These are phyloP conservation scores for Cryptococcus sp. DNA, from an alignment of 1,284 basidiomycete genomes.

Conservation along the genomic window DNA sequence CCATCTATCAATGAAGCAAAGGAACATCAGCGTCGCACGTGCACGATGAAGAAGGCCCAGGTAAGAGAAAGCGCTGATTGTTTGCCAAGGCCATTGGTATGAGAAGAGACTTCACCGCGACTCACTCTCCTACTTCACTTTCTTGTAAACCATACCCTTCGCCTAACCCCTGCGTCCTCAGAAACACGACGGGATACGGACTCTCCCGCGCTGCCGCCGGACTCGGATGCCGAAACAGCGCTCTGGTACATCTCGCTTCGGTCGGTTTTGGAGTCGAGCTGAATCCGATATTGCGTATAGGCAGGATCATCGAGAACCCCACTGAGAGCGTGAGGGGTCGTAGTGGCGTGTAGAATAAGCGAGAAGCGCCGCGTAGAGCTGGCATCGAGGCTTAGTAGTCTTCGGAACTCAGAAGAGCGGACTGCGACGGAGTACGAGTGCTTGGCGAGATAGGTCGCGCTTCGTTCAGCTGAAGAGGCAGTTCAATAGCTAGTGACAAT, in stretches of 20 bases:
- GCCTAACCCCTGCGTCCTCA: conserved; percentile 24
- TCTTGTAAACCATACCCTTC: background rate
- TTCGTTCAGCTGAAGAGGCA: too few species aligned
- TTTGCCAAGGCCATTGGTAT: too few species aligned
- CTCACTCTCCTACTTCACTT: conserved; percentile 27
- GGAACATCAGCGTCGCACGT: background rate
- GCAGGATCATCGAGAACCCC: conserved; percentile 14
- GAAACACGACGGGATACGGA: conserved; percentile 34
- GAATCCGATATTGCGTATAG: conserved; percentile 7
- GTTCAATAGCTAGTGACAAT: too few species aligned
- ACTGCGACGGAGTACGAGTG: too few species aligned
- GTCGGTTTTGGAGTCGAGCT: conserved; percentile 4
- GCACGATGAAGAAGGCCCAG: too few species aligned
- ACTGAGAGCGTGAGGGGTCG: conserved; percentile 9
- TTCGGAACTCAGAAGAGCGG: too few species aligned
- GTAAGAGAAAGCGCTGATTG: too few species aligned
- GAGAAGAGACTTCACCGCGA: background rate
- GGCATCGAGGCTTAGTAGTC: conserved; percentile 7
- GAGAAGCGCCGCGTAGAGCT: conserved; percentile 3
- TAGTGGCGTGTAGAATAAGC: conserved; percentile 5
- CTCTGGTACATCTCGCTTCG: conserved; percentile 27
- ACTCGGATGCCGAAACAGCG: conserved; percentile 27
- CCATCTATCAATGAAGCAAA: conserved; percentile 23
- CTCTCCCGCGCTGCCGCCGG: conserved; percentile 30
- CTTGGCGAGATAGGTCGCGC: too few species aligned